Percentiles rank a stretch among this genome's conserved stretches.
Evolutionary conservation across 177 flowering plant species (phyloP).

Genomic region (Tripterygium wilfordii): DNA sequence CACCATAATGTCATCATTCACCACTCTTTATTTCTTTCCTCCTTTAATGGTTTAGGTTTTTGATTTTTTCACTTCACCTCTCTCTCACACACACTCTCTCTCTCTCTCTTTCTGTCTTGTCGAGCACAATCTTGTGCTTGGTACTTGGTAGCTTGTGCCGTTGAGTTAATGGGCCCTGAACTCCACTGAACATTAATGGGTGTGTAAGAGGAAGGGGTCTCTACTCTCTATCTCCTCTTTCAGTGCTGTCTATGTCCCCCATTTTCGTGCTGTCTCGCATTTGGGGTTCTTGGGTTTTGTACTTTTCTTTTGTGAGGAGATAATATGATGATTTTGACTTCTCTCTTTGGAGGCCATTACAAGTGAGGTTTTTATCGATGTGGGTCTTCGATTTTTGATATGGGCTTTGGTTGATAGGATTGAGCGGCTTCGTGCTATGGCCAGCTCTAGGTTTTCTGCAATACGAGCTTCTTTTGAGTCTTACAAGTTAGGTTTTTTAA

Average conservation of each 20-base stretch:
- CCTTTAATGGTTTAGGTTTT: constrained; percentile 37
- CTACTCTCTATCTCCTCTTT: constrained; percentile 10
- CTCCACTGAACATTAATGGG: constrained; percentile 35
- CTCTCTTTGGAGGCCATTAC: constrained; percentile 3
- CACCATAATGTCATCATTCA: constrained; percentile 16
- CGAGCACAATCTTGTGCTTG: constrained; percentile 23
- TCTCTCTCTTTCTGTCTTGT: constrained; percentile 23
- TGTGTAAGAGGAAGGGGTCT: constrained; percentile 11
- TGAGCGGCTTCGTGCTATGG: constrained; percentile 6
- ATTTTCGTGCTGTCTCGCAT: constrained; percentile 23
- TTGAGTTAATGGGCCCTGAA: constrained; percentile 37
- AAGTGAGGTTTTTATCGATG: constrained; percentile 7
- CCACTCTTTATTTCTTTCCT: constrained; percentile 11
- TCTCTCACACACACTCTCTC: constrained; percentile 6
- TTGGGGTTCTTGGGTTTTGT: constrained; percentile 15
- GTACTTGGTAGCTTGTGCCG: constrained; percentile 51
- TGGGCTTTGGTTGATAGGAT: constrained; percentile 11
- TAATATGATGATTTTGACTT: not conserved
- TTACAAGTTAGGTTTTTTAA: not conserved
- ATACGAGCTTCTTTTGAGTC: constrained; percentile 3
- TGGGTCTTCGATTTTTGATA: constrained; percentile 13
- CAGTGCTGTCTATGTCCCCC: constrained; percentile 22
- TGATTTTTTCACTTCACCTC: constrained; percentile 3
- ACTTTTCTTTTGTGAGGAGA: not conserved
- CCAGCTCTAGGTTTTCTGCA: no score